A percentile compares a stretch with the other conserved stretches of the same genome.
phyloP scores from a whole-genome alignment of 257 asterid species.

The Rhazya stricta region DNA sequence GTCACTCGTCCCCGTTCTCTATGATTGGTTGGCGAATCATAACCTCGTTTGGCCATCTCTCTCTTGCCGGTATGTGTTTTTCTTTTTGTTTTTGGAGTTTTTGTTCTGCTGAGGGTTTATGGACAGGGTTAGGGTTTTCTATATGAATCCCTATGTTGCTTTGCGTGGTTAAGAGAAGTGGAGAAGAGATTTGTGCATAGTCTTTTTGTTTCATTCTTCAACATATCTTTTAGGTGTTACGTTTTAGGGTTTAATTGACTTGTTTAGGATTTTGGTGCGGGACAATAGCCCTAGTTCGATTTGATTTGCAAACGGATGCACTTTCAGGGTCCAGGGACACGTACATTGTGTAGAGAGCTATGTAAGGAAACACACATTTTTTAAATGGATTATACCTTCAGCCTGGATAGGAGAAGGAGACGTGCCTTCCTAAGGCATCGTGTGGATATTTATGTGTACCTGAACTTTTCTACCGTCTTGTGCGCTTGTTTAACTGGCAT shows the following conservation, averaged over 20 bases:
- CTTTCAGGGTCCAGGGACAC: background rate
- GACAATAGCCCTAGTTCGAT: background rate
- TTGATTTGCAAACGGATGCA: too few species aligned
- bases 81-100: background rate
- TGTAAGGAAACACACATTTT: background rate
- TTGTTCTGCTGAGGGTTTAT: slow-evolving; percentile 19
- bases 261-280: background rate
- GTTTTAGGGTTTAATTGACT: background rate
- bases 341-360: background rate
- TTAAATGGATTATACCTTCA: background rate
- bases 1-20: slow-evolving; percentile 72
- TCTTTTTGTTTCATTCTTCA: background rate
- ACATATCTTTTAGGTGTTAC: background rate
- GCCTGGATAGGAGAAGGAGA: background rate
- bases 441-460: background rate
- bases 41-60: slow-evolving; percentile 54
- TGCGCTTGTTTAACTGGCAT: background rate
- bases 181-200: background rate
- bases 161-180: background rate
- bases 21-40: slow-evolving; percentile 49
- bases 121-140: slow-evolving; percentile 15
- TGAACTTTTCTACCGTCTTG: too few species aligned
- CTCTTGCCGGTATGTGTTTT: slow-evolving; percentile 35
- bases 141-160: background rate
- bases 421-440: background rate